Conservation (phyloP, 805 yeast species). For the Ogataea ramenticola region DNA sequence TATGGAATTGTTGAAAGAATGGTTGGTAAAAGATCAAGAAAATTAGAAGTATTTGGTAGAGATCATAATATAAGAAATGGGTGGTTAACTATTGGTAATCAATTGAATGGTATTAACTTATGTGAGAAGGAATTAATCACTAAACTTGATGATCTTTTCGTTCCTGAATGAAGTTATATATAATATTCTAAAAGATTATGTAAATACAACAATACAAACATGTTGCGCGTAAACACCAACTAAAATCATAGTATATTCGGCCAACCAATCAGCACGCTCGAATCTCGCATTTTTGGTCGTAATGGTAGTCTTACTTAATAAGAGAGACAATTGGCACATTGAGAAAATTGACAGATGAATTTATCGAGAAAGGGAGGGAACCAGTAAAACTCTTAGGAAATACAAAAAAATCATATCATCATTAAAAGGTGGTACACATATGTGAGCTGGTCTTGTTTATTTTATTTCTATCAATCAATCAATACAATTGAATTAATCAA, state of each 20-base stretch:
- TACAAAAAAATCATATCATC: background rate
- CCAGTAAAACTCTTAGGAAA: background rate
- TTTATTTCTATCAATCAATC: background rate
- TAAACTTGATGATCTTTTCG: too few species aligned
- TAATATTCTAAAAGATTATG: too few species aligned
- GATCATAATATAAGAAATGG: conserved; percentile 83
- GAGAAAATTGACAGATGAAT: background rate
- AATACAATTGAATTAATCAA: background rate
- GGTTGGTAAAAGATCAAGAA: conserved; percentile 70
- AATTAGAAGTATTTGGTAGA: conserved; percentile 85
- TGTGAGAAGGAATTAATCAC: conserved; percentile 46
- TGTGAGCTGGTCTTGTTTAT: too few species aligned
- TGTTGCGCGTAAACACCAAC: too few species aligned
- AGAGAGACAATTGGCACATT: background rate
- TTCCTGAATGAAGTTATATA: too few species aligned
- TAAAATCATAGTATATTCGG: too few species aligned
- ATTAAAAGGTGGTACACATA: background rate
- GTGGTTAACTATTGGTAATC: conserved; percentile 84
- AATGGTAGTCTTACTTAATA: background rate
- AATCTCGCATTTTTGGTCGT: too few species aligned
- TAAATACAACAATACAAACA: too few species aligned
- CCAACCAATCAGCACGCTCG: background rate
- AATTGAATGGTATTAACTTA: conserved; percentile 52
- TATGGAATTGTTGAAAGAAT: conserved; percentile 81
- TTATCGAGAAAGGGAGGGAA: too few species aligned